Conservation (phyloP, 108 stramenopile species). For the Skeletonema potamos region DNA sequence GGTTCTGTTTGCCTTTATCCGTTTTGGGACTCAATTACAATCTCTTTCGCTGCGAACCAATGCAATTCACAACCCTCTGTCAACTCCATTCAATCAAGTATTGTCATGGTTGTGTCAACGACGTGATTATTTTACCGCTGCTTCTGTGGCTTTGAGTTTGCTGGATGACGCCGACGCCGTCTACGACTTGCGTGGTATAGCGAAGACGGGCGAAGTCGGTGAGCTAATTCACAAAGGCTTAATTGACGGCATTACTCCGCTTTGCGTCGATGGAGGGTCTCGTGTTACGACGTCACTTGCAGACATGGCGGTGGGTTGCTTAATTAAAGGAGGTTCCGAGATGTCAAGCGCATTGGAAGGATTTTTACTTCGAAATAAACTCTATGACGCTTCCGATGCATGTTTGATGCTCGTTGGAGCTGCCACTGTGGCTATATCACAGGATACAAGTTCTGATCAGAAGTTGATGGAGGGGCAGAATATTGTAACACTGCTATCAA, state of each 20-base stretch:
- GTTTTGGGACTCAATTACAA: slow-evolving; percentile 14
- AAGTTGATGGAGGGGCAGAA: slow-evolving; percentile 6
- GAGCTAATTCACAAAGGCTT: slow-evolving; percentile 60
- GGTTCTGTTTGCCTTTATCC: slow-evolving; percentile 27
- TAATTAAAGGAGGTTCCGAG: slow-evolving; percentile 66
- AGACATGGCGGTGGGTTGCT: slow-evolving; percentile 80
- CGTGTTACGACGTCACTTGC: slow-evolving; percentile 51
- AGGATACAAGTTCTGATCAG: slow-evolving; percentile 14
- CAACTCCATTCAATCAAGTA: slow-evolving; percentile 75
- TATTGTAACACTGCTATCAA: slow-evolving; percentile 35
- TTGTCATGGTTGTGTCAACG: slow-evolving; percentile 72
- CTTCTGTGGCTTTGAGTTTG: slow-evolving; percentile 70
- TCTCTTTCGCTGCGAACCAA: slow-evolving; percentile 54
- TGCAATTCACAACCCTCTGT: slow-evolving; percentile 47
- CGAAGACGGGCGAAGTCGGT: slow-evolving; percentile 38
- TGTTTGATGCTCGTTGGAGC: slow-evolving; percentile 65
- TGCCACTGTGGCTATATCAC: slow-evolving; percentile 44
- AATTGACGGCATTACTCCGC: slow-evolving; percentile 71
- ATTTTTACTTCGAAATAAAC: slow-evolving; percentile 58
- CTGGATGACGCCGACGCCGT: slow-evolving; percentile 63
- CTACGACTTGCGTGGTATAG: slow-evolving; percentile 57
- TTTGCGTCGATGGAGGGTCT: slow-evolving; percentile 3
- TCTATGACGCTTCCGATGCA: slow-evolving; percentile 67
- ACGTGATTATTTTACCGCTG: slow-evolving; percentile 77
- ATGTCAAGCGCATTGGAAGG: slow-evolving; percentile 63